Evolutionary conservation across 371 early-diverging fungal species (phyloP).

Genomic region (Mucor saturninus): DNA sequence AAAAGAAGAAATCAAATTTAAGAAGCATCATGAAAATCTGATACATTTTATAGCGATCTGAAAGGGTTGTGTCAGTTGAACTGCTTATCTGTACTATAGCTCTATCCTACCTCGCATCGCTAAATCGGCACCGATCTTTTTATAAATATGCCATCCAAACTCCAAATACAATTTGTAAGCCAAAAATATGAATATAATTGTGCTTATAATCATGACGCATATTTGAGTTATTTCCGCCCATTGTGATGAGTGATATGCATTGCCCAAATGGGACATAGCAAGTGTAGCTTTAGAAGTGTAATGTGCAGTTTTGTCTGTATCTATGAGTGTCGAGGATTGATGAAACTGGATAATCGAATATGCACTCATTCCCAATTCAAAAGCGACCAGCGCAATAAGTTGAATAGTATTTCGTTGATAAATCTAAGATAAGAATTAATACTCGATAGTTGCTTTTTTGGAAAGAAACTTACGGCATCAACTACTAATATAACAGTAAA

Average conservation of each 20-base stretch:
- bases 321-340: slow-evolving; percentile 46
- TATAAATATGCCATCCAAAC: slow-evolving; percentile 87
- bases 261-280: slow-evolving; percentile 28
- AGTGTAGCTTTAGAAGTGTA: not conserved
- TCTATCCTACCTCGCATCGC: slow-evolving; percentile 67
- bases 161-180: slow-evolving; percentile 54
- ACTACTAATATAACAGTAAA: slow-evolving; percentile 50
- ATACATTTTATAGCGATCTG: slow-evolving; percentile 81
- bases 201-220: slow-evolving; percentile 44
- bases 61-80: slow-evolving; percentile 4
- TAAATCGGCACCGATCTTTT: slow-evolving; percentile 90
- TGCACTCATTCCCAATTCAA: slow-evolving; percentile 54
- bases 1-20: slow-evolving; percentile 89
- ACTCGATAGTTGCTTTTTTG: not conserved
- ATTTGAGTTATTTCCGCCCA: slow-evolving; percentile 59
- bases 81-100: not conserved
- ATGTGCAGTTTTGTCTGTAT: slow-evolving; percentile 4
- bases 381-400: slow-evolving; percentile 52
- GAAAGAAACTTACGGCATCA: slow-evolving; percentile 43
- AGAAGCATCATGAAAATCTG: slow-evolving; percentile 87
- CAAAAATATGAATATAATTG: slow-evolving; percentile 39
- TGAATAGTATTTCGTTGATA: slow-evolving; percentile 57
- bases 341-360: slow-evolving; percentile 56
- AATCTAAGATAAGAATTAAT: slow-evolving; percentile 28
- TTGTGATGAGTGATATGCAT: slow-evolving; percentile 37